These are phyloP conservation scores for Leccinum ochraceum DNA, from an alignment of 768 basidiomycete genomes.

Conservation along the genomic window DNA sequence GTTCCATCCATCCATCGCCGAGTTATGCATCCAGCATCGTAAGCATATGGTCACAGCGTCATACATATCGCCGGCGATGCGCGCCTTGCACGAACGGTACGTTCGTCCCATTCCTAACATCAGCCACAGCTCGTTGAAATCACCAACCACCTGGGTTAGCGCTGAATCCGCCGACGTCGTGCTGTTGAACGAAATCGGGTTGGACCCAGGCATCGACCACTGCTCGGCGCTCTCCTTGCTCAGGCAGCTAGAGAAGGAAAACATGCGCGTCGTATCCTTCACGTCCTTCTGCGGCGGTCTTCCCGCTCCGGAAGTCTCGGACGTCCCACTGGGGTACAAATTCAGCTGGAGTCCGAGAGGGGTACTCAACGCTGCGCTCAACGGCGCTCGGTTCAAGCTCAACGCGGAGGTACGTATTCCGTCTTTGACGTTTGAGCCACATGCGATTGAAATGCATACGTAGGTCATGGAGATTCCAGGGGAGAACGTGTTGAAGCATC, in stretches of 20 bases:
- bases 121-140: background rate
- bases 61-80: constrained; percentile 83
- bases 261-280: constrained; percentile 67
- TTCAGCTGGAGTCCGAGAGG: constrained; percentile 93
- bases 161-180: constrained; percentile 65
- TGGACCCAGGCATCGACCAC: constrained; percentile 91
- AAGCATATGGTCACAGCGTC: constrained; percentile 91
- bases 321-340: constrained; percentile 83
- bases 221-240: constrained; percentile 80
- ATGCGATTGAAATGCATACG: background rate
- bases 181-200: constrained; percentile 85
- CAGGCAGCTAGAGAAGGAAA: constrained; percentile 46
- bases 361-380: constrained; percentile 78
- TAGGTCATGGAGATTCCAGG: constrained; percentile 54
- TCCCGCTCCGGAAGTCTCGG: constrained; percentile 63
- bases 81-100: constrained; percentile 58
- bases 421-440: background rate
- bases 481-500: constrained; percentile 50
- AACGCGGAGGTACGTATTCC: constrained; percentile 46
- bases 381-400: constrained; percentile 68
- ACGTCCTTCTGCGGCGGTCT: constrained; percentile 93
- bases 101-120: constrained; percentile 19
- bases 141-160: constrained; percentile 35
- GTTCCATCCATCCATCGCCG: constrained; percentile 71
- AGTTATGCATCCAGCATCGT: constrained; percentile 63